phyloP scores from a whole-genome alignment of 805 yeast species.

The Yamadazyma philogaea region DNA sequence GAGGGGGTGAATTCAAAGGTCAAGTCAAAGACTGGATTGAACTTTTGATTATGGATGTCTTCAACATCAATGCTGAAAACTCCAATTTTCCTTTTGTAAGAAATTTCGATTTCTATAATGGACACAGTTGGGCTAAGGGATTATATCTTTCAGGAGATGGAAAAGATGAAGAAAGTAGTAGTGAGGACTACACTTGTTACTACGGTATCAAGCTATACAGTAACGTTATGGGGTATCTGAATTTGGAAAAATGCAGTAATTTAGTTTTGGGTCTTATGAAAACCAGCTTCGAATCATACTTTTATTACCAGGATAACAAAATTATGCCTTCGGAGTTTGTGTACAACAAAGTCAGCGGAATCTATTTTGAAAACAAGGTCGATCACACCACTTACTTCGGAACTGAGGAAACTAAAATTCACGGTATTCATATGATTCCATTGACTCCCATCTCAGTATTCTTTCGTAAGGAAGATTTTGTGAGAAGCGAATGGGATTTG shows the following conservation, averaged over 20 bases:
- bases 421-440: conserved; percentile 80
- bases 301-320: conserved; percentile 44
- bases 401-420: conserved; percentile 54
- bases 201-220: conserved; percentile 75
- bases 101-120: conserved; percentile 67
- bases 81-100: conserved; percentile 61
- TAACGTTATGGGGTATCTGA: conserved; percentile 46
- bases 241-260: conserved; percentile 54
- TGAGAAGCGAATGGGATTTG: conserved; percentile 42
- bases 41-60: conserved; percentile 60
- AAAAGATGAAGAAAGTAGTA: conserved; percentile 65
- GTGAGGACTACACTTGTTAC: conserved; percentile 69
- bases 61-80: conserved; percentile 56
- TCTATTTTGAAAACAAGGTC: conserved; percentile 66
- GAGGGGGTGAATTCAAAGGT: conserved; percentile 48
- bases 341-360: conserved; percentile 64
- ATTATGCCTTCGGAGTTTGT: conserved; percentile 51
- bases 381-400: conserved; percentile 77
- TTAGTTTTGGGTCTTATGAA: conserved; percentile 57
- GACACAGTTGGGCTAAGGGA: conserved; percentile 78
- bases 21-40: conserved; percentile 56
- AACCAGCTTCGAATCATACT: conserved; percentile 54
- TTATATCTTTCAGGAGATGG: conserved; percentile 62
- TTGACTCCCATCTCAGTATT: conserved; percentile 59
- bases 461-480: conserved; percentile 51